phyloP scores from a whole-genome alignment of 495 filamentous ascomycete species.

The Neurospora terricola region DNA sequence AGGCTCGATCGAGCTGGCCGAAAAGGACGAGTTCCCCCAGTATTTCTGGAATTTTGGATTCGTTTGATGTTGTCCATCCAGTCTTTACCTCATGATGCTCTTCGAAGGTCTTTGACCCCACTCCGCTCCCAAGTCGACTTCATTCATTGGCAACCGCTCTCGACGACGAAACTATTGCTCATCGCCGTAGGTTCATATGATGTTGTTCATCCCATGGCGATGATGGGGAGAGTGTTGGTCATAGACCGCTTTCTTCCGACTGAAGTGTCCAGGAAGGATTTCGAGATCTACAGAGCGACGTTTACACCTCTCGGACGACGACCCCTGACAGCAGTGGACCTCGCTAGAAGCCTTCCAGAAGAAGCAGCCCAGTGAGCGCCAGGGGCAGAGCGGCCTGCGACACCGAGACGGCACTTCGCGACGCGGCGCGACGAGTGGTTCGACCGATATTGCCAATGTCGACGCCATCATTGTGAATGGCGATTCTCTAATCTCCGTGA shows the following conservation, averaged over 20 bases:
- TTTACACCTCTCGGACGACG: not conserved
- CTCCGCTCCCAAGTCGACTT: not conserved
- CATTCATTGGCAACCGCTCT: not conserved
- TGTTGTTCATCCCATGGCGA: not conserved
- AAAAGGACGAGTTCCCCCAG: not conserved
- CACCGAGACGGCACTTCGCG: not conserved
- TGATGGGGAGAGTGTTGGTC: not conserved
- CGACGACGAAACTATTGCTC: not conserved
- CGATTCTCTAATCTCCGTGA: not conserved
- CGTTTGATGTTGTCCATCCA: not conserved
- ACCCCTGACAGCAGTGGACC: not conserved
- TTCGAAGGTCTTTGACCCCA: not conserved
- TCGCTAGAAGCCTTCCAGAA: not conserved
- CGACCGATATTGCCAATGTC: not conserved
- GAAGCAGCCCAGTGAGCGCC: not conserved
- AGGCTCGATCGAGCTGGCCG: not conserved
- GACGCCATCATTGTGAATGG: not conserved
- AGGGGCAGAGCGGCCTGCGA: not conserved
- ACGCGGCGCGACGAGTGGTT: not conserved
- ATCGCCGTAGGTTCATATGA: not conserved
- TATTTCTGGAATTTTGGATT: not conserved
- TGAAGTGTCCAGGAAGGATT: not conserved
- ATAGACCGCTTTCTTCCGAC: not conserved
- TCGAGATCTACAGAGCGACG: not conserved
- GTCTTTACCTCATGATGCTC: not conserved